Evolutionary conservation across 1,284 basidiomycete species (phyloP), one percentile per base, ranked within the genome.

Genomic region (Inonotus hispidus): DNA sequence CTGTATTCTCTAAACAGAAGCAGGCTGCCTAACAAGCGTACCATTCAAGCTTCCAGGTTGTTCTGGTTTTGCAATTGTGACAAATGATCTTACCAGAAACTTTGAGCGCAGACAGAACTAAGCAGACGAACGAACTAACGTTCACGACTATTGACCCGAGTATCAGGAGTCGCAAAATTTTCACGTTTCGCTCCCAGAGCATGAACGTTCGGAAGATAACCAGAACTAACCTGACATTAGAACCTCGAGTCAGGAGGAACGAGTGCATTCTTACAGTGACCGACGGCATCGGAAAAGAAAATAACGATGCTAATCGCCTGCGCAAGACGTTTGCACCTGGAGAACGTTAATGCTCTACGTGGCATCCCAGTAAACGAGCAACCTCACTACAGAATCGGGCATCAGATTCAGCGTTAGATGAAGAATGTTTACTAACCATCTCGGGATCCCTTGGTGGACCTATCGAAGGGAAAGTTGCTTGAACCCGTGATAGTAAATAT

Each of bases 191-290:
- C 10, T 47, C 46, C 56, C 56, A 57, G 16, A 57, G 56, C 10
- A 35, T 19, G n/a, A 57, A 57, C 7, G 56, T 57, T 19, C 56
- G 56, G 23, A 57, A 57, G 11, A 57, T 35, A 16, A 57, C 56
- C 11, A 57, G 43, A 37, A 39, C 56, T 57, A 21, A 1, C 8
- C 3, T 49, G 4, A 10, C 4, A 14, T 49, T 21, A 49, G 46
- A 6, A 27, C 14, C 11, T 23, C 21, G 11, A 13, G 10, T 47
- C 6, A 6, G 6, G 23, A 47, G n/a, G 23, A 25, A 23, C 4
- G 5, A 23, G 10, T 21, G 46, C 21, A 14, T 14, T 19, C 46
- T 23, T 21, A 49, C 46, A 49, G 21, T 49, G 46, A 7, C 46
- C 46, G 10, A 49, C 46, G 7, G 23, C 21, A 14, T 49, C 46